phyloP scores from a whole-genome alignment of 768 basidiomycete genomes.

The Auricularia cornea region DNA sequence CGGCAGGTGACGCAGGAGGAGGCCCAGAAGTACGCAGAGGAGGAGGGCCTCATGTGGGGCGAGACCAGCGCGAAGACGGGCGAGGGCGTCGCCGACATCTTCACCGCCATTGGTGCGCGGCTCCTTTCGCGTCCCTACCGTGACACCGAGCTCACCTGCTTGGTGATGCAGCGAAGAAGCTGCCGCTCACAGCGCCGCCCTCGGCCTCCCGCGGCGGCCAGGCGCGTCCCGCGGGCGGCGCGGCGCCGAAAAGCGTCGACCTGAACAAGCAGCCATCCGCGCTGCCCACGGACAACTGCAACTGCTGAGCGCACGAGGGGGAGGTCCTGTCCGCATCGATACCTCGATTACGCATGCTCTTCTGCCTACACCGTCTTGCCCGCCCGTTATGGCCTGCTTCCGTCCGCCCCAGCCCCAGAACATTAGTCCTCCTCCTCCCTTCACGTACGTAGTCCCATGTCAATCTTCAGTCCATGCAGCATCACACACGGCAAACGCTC shows the following conservation, averaged over 20 bases:
- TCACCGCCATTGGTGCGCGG: slow-evolving; percentile 73
- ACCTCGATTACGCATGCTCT: neutral
- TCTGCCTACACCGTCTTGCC: neutral
- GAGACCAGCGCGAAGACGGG: slow-evolving; percentile 89
- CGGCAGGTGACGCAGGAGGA: slow-evolving; percentile 83
- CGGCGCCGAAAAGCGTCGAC: slow-evolving; percentile 58
- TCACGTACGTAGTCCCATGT: no score
- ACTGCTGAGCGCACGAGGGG: slow-evolving; percentile 43
- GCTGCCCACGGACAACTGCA: slow-evolving; percentile 53
- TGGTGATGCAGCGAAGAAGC: slow-evolving; percentile 61
- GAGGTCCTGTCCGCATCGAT: neutral
- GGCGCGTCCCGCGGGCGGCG: slow-evolving; percentile 39
- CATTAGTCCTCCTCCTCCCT: no score
- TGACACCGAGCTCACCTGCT: neutral
- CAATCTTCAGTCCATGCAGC: no score
- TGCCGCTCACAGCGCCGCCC: slow-evolving; percentile 73
- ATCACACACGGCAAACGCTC: no score
- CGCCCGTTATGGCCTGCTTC: neutral
- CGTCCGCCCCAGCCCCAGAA: no score
- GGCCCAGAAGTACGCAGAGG: slow-evolving; percentile 85
- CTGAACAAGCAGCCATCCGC: slow-evolving; percentile 58
- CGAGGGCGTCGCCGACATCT: slow-evolving; percentile 78
- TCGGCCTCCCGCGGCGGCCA: slow-evolving; percentile 46
- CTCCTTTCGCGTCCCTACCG: neutral
- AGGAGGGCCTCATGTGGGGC: slow-evolving; percentile 88